These are phyloP conservation scores for Hericium coralloides DNA, from an alignment of 768 basidiomycete species.

Conservation along the genomic window DNA sequence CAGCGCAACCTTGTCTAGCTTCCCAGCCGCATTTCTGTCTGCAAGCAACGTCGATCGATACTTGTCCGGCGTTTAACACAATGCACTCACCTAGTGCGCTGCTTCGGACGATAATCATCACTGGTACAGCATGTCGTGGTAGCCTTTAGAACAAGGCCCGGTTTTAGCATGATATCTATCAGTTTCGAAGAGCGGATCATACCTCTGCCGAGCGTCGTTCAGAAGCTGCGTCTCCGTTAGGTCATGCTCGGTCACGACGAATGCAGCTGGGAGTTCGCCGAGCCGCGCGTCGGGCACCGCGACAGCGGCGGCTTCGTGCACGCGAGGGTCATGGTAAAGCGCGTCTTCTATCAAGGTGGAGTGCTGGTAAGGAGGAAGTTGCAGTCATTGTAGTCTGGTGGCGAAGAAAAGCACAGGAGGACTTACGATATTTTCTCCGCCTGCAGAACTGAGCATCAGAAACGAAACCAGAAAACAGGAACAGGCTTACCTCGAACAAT, in stretches of 20 bases:
- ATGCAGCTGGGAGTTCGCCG: neutral
- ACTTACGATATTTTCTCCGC: neutral
- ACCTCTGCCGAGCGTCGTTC: neutral
- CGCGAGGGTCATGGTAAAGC: neutral
- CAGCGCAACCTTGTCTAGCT: neutral
- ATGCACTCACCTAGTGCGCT: neutral
- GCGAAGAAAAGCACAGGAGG: neutral
- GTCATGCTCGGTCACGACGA: neutral
- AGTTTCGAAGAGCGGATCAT: neutral
- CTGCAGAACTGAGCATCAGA: neutral
- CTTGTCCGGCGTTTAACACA: neutral
- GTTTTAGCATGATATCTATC: neutral
- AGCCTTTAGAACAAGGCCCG: neutral
- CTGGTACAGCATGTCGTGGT: neutral
- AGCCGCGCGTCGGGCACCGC: neutral
- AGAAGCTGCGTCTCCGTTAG: neutral
- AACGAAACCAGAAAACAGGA: too few species aligned
- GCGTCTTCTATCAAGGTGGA: neutral
- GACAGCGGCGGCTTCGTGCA: neutral
- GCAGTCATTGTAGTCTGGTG: too few species aligned
- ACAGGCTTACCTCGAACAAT: neutral
- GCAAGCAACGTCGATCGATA: neutral
- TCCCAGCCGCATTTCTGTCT: neutral
- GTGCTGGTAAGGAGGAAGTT: neutral
- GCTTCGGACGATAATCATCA: neutral